Conservation (phyloP, 805 yeast species). For the Saccharomycopsis capsularis region DNA sequence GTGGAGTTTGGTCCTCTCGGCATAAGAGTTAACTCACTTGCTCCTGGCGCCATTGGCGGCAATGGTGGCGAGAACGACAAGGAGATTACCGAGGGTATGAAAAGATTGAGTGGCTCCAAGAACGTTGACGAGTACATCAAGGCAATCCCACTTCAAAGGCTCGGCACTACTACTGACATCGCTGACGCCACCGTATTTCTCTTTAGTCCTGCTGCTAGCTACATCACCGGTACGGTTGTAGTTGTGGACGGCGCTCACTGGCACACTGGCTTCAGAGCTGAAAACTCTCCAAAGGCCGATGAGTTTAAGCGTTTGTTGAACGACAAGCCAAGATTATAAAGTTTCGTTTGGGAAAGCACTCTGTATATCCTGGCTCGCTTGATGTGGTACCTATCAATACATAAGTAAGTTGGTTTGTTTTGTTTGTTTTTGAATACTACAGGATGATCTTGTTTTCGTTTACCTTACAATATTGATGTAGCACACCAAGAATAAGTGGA, state of each 20-base stretch:
- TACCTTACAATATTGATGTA: too few relatives aligned
- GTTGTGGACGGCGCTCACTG: constrained; percentile 91
- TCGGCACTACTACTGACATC: constrained; percentile 54
- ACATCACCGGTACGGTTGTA: constrained; percentile 67
- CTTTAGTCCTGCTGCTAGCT: constrained; percentile 76
- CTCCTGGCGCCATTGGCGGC: constrained; percentile 84
- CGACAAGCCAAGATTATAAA: constrained; percentile 33
- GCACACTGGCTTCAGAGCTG: constrained; percentile 55
- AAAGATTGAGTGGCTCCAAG: constrained; percentile 45
- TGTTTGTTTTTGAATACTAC: too few relatives aligned
- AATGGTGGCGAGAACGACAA: constrained; percentile 74
- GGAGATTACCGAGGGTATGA: constrained; percentile 86
- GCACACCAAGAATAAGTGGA: too few relatives aligned
- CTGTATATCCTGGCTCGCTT: too few relatives aligned
- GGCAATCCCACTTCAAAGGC: constrained; percentile 44
- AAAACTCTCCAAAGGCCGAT: constrained; percentile 38
- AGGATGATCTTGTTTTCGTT: too few relatives aligned
- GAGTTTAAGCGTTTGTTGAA: constrained; percentile 28
- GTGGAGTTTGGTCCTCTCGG: constrained; percentile 92
- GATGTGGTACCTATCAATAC: too few relatives aligned
- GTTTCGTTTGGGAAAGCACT: too few relatives aligned
- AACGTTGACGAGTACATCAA: constrained; percentile 30
- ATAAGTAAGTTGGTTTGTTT: too few relatives aligned
- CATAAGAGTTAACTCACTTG: constrained; percentile 72
- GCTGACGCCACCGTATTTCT: constrained; percentile 82